phyloP scores from a whole-genome alignment of 768 basidiomycete species.

The Suillus weaverae region DNA sequence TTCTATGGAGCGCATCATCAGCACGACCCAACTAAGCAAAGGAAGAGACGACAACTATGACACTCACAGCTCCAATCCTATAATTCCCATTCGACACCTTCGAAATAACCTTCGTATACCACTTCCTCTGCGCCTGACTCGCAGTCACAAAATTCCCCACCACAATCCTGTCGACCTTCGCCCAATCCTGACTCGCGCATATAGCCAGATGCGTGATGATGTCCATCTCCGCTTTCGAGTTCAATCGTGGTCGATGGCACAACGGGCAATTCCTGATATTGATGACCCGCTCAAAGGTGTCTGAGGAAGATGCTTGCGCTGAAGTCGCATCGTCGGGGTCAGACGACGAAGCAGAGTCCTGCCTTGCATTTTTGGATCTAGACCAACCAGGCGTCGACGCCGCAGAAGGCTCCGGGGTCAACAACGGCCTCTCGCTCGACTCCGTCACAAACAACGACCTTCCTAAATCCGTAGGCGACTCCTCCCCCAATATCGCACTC shows the following conservation, averaged over 20 bases:
- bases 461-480: conserved; percentile 25
- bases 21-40: background rate
- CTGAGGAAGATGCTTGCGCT: conserved; percentile 21
- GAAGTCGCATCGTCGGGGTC: conserved; percentile 43
- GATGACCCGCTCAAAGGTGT: conserved; percentile 79
- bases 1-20: conserved; percentile 51
- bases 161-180: conserved; percentile 81
- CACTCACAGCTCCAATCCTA: conserved; percentile 81
- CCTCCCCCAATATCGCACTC: conserved; percentile 29
- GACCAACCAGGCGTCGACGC: background rate
- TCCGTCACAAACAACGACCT: conserved; percentile 41
- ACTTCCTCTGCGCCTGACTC: conserved; percentile 94
- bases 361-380: conserved; percentile 17
- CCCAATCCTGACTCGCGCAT: conserved; percentile 94
- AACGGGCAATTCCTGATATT: conserved; percentile 94
- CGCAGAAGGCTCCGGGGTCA: conserved; percentile 26
- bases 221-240: conserved; percentile 86
- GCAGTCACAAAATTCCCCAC: conserved; percentile 95
- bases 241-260: conserved; percentile 86
- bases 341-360: conserved; percentile 44
- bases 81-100: conserved; percentile 89
- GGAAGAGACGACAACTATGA: conserved; percentile 2
- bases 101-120: conserved; percentile 87
- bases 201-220: conserved; percentile 97
- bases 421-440: conserved; percentile 46